These are phyloP conservation scores for Candida parachauliodes DNA, from an alignment of 805 yeast species.

Conservation along the genomic window DNA sequence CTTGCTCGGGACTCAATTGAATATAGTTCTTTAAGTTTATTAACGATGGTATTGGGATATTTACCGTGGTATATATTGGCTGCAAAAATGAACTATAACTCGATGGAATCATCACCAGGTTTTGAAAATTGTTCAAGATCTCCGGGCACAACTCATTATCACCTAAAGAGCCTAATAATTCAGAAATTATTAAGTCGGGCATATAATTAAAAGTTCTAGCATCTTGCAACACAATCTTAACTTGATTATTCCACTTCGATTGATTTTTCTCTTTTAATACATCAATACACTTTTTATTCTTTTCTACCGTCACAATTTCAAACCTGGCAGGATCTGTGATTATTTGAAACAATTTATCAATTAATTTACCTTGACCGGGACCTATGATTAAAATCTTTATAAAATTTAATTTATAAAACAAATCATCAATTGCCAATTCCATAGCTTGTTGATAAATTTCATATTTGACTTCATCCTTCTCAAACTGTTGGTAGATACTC, in stretches of 20 bases:
- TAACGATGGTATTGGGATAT: constrained; percentile 10
- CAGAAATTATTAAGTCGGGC: constrained; percentile 58
- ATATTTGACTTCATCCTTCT: constrained; percentile 68
- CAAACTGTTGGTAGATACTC: constrained; percentile 65
- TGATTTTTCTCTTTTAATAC: constrained; percentile 47
- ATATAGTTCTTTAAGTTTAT: constrained; percentile 14
- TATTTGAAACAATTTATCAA: constrained; percentile 34
- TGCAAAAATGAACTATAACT: constrained; percentile 57
- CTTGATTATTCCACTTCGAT: constrained; percentile 49
- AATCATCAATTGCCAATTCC: constrained; percentile 44
- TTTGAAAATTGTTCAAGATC: constrained; percentile 30
- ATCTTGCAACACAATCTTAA: constrained; percentile 55
- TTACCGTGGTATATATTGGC: constrained; percentile 53
- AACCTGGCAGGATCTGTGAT: neutral
- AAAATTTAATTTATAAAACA: constrained; percentile 2
- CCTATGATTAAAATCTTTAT: constrained; percentile 61
- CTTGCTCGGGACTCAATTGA: constrained; percentile 35
- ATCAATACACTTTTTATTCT: constrained; percentile 58
- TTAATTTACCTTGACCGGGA: constrained; percentile 85
- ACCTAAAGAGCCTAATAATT: constrained; percentile 86
- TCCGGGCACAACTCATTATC: constrained; percentile 91
- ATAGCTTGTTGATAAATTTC: constrained; percentile 65
- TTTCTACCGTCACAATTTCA: constrained; percentile 58
- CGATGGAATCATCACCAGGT: constrained; percentile 35
- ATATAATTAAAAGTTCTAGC: constrained; percentile 39